Conservation (phyloP, 2,329 filamentous ascomycete genomes). For the Hypoxylon sp. region DNA sequence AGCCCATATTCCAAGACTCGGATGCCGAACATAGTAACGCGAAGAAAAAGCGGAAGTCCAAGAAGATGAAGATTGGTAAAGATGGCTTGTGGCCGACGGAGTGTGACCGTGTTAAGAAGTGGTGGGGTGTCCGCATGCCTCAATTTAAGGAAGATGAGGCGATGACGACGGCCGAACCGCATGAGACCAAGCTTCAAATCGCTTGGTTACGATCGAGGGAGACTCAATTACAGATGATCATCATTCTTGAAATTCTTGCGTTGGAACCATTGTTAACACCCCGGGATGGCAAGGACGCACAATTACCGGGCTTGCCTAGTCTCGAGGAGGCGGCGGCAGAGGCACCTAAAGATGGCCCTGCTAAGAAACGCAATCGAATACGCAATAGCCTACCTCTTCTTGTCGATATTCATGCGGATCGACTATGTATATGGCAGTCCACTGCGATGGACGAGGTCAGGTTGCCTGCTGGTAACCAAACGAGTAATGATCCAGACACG, state of each 20-base stretch:
- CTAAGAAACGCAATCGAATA: constrained; percentile 70
- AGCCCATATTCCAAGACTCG: constrained; percentile 69
- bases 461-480: constrained; percentile 65
- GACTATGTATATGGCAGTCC: constrained; percentile 87
- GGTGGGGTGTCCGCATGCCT: constrained; percentile 76
- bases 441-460: constrained; percentile 74
- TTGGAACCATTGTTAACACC: constrained; percentile 70
- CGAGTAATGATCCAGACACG: constrained; percentile 53
- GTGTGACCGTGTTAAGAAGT: constrained; percentile 74
- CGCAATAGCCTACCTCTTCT: constrained; percentile 77
- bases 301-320: constrained; percentile 62
- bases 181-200: constrained; percentile 74
- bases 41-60: constrained; percentile 67
- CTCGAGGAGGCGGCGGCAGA: constrained; percentile 56
- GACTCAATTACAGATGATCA: constrained; percentile 84
- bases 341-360: constrained; percentile 53
- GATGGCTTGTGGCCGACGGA: constrained; percentile 79
- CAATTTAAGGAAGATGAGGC: constrained; percentile 64
- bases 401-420: constrained; percentile 81
- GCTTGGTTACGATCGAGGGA: constrained; percentile 79
- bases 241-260: constrained; percentile 82
- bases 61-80: constrained; percentile 77
- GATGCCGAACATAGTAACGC: constrained; percentile 66
- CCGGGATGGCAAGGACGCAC: constrained; percentile 61
- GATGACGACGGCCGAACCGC: constrained; percentile 58